phyloP scores from a whole-genome alignment of 2,329 filamentous ascomycete species.

The Lasiodiplodia hormozganensis region DNA sequence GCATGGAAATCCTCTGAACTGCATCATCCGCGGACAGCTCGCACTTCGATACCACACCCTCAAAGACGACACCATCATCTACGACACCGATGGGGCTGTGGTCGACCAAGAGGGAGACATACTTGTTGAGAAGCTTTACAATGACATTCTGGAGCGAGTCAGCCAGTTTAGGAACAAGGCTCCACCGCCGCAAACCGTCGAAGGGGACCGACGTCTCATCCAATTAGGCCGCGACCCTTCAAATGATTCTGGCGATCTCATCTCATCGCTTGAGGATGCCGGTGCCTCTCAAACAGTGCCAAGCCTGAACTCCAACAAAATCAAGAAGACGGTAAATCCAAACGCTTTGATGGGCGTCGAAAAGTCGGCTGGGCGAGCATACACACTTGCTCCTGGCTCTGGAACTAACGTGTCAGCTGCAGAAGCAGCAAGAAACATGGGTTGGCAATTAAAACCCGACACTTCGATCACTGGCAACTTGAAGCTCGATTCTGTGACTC shows the following conservation, averaged over 20 bases:
- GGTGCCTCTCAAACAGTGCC: constrained; percentile 58
- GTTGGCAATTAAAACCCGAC: constrained; percentile 76
- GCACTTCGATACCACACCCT: constrained; percentile 85
- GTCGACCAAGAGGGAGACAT: constrained; percentile 77
- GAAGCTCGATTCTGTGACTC: constrained; percentile 71
- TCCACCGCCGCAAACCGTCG: constrained; percentile 71
- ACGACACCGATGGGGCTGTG: constrained; percentile 79
- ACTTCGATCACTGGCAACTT: constrained; percentile 69
- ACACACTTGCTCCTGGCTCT: constrained; percentile 71
- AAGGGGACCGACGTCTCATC: constrained; percentile 83
- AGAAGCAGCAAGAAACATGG: constrained; percentile 78
- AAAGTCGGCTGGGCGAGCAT: constrained; percentile 74
- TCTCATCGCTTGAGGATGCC: constrained; percentile 76
- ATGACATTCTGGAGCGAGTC: constrained; percentile 90
- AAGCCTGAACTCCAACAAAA: constrained; percentile 41
- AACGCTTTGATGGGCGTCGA: constrained; percentile 58
- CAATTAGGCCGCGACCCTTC: constrained; percentile 79
- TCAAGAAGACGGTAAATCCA: constrained; percentile 22
- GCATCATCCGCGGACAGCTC: constrained; percentile 88
- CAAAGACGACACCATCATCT: constrained; percentile 81
- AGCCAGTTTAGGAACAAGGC: constrained; percentile 87
- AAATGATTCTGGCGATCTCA: constrained; percentile 65
- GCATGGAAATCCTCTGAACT: constrained; percentile 89
- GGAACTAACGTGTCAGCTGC: constrained; percentile 75
- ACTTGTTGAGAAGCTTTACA: constrained; percentile 89